Evolutionary conservation across 768 basidiomycete genomes (phyloP), one percentile per base, ranked within the genome.

Genomic region (Cystobasidium onofrii): DNA sequence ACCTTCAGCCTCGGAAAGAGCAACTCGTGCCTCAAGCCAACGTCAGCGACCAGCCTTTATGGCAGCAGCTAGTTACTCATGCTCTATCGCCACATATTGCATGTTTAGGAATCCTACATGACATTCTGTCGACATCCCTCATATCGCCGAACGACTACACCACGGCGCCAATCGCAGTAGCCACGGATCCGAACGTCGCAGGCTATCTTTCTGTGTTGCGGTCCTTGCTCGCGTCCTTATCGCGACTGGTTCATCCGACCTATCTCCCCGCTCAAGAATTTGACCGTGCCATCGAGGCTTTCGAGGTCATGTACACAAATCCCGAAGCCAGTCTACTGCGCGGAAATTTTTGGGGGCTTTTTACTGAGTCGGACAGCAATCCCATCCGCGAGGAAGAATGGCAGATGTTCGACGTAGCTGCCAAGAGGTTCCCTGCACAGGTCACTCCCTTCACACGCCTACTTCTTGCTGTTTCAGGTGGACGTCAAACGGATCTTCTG

Each of bases 371-470:
- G 4, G 52, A 87, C 66, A 84, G 83, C 0, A 82, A 86, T 44
- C 83, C 85, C 43, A 86, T 86, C 60, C 84, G 85, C 1, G 82
- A 87, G 23, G 89, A 92, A 34, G 46, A 33, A 41, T 86, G 89
- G 31, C 89, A 90, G 41, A 85, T 94, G 63, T 86, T 97, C 69
- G 91, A 93, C 74, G 87, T 91, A 27, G 87, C 89, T 7, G 86
- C 89, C 1, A 86, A 89, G 10, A 86, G 90, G 1, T 97, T 92
- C 81, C 93, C 93, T 1, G 85, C 91, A 34, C 88, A 91, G 69
- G 84, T 36, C 25, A 83, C 84, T 29, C 86, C 88, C 0, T 85
- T 94, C 25, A 80, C 90, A 46, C 85, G 86, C 23, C 84, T 95
- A 7, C 84, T 93, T 0, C 86, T 90, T 9, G 84, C 91, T 0